Evolutionary conservation across 163 green algal genomes (phyloP), one percentile per base, ranked within the genome.

Genomic region (Chloroidium sp.): DNA sequence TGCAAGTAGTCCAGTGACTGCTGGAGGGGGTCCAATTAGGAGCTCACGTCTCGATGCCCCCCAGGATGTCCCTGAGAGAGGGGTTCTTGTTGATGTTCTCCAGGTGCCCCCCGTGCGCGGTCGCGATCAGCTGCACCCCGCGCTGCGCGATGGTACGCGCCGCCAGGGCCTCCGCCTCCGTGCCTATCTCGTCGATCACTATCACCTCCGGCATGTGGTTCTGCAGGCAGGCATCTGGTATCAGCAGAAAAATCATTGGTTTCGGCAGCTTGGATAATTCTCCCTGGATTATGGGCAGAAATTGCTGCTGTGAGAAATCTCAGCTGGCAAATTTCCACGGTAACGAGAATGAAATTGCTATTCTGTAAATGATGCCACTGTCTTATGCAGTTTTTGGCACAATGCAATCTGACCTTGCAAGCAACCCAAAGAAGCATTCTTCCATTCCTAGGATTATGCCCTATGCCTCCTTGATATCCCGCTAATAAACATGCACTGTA

Each of bases 21-120:
- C 36, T 36, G 36, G 36, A 36, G 36, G 36, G 36, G 36, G 36
- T 36, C 36, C 36, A 36, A 36, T 61, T 72, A 10, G 64, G 64
- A 72, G 64, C 6, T 6, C 74, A 81, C 82, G 62, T 82, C 69
- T 80, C 81, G 76, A 97, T 93, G 76, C 93, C 93, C 4, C 93
- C 91, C 2, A 91, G 58, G 76, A 99, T 84, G 82, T 98, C 93
- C 12, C 83, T 87, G 67, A 99, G 87, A 2, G 90, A 88, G 0
- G 96, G 96, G 84, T 99, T 99, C 86, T 98, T 98, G 76, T 99
- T 92, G 4, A 99, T 78, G 82, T 98, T 98, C 77, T 97, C 93
- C 75, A 99, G 87, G 62, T 91, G 82, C 74, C 93, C 93, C 75
- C 93, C 95, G 83, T 98, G 95, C 8, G 93, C 93, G 0, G 95